These are phyloP conservation scores for Claviceps humidiphila DNA, from an alignment of 2,329 filamentous ascomycete genomes.

Conservation along the genomic window DNA sequence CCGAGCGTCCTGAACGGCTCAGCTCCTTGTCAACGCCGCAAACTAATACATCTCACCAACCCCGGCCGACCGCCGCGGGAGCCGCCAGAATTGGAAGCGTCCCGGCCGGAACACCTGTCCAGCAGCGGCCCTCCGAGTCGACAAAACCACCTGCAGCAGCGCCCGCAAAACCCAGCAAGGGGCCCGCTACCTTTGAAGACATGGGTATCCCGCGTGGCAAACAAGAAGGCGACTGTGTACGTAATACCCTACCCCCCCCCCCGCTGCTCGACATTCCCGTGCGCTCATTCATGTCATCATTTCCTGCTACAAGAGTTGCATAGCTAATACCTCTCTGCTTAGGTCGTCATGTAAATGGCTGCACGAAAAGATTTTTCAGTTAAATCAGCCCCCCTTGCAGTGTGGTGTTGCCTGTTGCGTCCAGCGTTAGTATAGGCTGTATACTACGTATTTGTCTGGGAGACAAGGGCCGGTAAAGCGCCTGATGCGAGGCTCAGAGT, in stretches of 20 bases:
- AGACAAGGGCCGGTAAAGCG: too few species aligned
- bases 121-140: slow-evolving; percentile 4
- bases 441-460: too few species aligned
- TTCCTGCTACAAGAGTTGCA: not conserved
- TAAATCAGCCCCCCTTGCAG: too few species aligned
- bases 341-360: not conserved
- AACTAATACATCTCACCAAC: slow-evolving; percentile 6
- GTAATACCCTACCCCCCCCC: slow-evolving; percentile 18
- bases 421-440: too few species aligned
- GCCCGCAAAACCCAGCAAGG: slow-evolving; percentile 42
- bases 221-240: slow-evolving; percentile 82
- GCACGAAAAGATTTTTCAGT: too few species aligned
- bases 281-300: not conserved
- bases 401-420: too few species aligned
- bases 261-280: too few species aligned
- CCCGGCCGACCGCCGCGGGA: slow-evolving; percentile 10
- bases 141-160: slow-evolving; percentile 13
- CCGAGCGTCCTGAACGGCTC: slow-evolving; percentile 19
- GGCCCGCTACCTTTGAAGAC: slow-evolving; percentile 91
- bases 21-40: slow-evolving; percentile 18
- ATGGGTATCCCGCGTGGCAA: slow-evolving; percentile 88
- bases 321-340: not conserved
- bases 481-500: too few species aligned
- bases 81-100: slow-evolving; percentile 23
- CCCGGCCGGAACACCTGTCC: slow-evolving; percentile 18